Conservation (phyloP, 257 asterid species). For the Ehretia macrophylla region DNA sequence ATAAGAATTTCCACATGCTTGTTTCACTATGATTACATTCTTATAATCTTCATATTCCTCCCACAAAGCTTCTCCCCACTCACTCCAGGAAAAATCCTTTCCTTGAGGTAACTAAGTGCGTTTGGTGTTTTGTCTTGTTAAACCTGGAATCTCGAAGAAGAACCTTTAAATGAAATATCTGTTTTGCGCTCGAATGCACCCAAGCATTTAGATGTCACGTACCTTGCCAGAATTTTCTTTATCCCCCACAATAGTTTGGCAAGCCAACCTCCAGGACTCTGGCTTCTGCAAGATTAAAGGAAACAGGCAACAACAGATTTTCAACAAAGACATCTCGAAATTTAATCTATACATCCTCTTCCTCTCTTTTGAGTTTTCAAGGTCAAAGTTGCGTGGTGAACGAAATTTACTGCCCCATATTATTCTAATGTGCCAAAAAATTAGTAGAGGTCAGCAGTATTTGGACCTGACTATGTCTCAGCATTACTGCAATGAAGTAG, state of each 20-base stretch:
- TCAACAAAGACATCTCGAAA: background rate
- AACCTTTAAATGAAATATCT: background rate
- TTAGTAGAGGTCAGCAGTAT: no score
- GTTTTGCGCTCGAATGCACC: background rate
- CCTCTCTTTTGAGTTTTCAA: no score
- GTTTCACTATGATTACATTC: background rate
- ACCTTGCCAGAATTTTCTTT: constrained; percentile 95
- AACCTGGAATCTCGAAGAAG: background rate
- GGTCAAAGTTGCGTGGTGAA: no score
- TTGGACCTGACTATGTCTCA: no score
- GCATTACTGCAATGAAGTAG: no score
- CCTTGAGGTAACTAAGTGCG: no score
- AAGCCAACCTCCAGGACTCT: constrained; percentile 91
- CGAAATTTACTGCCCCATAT: no score
- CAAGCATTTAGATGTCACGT: constrained; percentile 1
- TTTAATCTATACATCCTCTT: no score
- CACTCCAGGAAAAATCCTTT: no score
- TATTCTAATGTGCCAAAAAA: no score
- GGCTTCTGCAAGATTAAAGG: constrained; percentile 55
- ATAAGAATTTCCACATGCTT: background rate
- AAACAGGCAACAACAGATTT: background rate
- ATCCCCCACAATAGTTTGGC: constrained; percentile 95
- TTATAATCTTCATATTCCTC: background rate
- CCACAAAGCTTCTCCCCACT: no score
- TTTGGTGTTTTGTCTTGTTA: no score